Evolutionary conservation across 164 flowering plant genomes (phyloP).

Genomic region (Annona squamosa): DNA sequence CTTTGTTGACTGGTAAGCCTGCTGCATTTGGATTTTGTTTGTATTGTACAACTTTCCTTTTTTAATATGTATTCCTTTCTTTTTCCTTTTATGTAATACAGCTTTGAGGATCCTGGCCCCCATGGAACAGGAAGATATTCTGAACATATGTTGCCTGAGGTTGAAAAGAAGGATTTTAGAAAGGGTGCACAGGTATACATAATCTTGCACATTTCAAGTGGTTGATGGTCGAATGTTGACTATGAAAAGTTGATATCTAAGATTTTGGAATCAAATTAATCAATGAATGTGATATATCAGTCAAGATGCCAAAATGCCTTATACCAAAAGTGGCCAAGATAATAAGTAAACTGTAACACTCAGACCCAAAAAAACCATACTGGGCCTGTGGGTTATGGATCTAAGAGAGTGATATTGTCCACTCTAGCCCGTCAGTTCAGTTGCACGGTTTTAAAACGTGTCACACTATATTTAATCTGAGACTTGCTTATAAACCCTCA

Average conservation of each 20-base stretch:
- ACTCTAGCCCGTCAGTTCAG: too few species aligned
- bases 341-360: too few species aligned
- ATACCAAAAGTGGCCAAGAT: too few species aligned
- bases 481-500: too few species aligned
- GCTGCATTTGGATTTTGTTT: neutral
- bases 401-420: too few species aligned
- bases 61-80: neutral
- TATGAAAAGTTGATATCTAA: neutral
- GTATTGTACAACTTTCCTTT: neutral
- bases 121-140: constrained; percentile 92
- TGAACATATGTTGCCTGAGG: constrained; percentile 87
- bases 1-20: constrained; percentile 77
- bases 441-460: too few species aligned
- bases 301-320: too few species aligned
- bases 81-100: constrained; percentile 14
- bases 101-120: constrained; percentile 98
- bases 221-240: neutral
- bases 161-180: constrained; percentile 69
- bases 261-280: neutral
- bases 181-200: constrained; percentile 94
- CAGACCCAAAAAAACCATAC: too few species aligned
- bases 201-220: neutral
- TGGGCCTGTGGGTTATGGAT: too few species aligned
- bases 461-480: too few species aligned
- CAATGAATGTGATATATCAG: too few species aligned